phyloP scores from a whole-genome alignment of 108 stramenopile species.

The Cyclostephanos tholiformis region DNA sequence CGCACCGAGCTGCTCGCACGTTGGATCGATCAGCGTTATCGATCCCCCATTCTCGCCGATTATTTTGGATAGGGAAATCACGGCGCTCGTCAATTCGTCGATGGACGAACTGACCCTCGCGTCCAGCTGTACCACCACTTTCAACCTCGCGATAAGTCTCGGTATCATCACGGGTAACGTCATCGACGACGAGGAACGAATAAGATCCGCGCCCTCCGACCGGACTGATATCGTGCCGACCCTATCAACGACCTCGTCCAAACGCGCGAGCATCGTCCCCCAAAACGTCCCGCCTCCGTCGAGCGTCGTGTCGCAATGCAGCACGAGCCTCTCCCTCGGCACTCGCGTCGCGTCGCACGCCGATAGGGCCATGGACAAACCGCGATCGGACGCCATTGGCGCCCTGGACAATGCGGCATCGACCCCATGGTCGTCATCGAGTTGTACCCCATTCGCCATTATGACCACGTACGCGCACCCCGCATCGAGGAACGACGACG shows the following conservation, averaged over 20 bases:
- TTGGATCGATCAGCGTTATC: conserved; percentile 74
- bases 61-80: conserved; percentile 45
- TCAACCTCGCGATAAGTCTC: conserved; percentile 30
- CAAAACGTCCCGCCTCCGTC: background rate
- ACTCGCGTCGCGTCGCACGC: conserved; percentile 69
- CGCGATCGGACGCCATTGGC: conserved; percentile 67
- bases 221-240: conserved; percentile 21
- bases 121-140: conserved; percentile 42
- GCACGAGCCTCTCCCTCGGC: conserved; percentile 69
- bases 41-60: conserved; percentile 59
- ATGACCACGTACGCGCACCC: conserved; percentile 69
- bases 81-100: conserved; percentile 8
- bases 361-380: conserved; percentile 25
- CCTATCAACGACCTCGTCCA: conserved; percentile 1
- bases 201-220: conserved; percentile 13
- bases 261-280: background rate
- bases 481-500: conserved; percentile 79
- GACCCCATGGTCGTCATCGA: background rate
- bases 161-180: background rate
- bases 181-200: conserved; percentile 15
- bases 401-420: background rate
- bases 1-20: conserved; percentile 59
- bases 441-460: background rate
- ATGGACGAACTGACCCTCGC: background rate
- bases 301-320: conserved; percentile 43